Conservation (phyloP, 73 alveolate species). For the Durusdinium trenchii region DNA sequence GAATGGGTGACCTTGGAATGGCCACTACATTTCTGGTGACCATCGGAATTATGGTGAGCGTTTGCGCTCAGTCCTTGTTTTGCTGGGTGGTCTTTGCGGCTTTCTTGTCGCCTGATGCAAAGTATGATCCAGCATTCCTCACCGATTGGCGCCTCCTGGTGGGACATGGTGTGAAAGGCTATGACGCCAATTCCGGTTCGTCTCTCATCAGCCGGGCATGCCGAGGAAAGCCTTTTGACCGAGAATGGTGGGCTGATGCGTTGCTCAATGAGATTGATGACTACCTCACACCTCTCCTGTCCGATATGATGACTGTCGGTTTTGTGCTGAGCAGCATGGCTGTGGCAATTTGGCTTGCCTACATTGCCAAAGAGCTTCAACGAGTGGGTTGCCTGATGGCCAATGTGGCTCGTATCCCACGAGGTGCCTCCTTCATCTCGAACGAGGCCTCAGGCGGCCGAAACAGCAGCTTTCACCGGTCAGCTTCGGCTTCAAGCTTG, state of each 20-base stretch:
- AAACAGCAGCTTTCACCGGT: too few relatives aligned
- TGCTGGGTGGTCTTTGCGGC: conserved; percentile 51
- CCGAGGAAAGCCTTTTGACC: conserved; percentile 62
- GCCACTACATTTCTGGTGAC: conserved; percentile 36
- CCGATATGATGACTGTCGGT: conserved; percentile 31
- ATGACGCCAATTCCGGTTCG: conserved; percentile 54
- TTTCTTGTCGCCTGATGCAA: conserved; percentile 34
- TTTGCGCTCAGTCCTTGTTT: conserved; percentile 21
- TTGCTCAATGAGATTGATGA: conserved; percentile 46
- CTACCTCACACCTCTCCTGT: conserved; percentile 30
- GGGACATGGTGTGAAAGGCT: conserved; percentile 37
- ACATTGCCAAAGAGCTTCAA: conserved; percentile 40
- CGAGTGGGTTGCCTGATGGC: neutral
- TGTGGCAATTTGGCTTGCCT: conserved; percentile 59
- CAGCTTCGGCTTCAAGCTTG: too few relatives aligned
- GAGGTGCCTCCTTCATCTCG: too few relatives aligned
- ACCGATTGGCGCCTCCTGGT: conserved; percentile 66
- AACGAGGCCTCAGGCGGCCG: too few relatives aligned
- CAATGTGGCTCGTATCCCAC: too few relatives aligned
- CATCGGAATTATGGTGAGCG: conserved; percentile 12
- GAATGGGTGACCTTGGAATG: conserved; percentile 39
- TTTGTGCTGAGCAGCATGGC: conserved; percentile 69
- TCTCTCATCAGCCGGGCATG: conserved; percentile 52
- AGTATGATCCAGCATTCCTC: conserved; percentile 51
- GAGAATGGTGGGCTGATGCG: conserved; percentile 53